A percentile compares a stretch with the other conserved stretches of the same genome.
These are phyloP conservation scores for Barnettozyma botsteinii DNA, from an alignment of 805 yeast genomes.

Conservation along the genomic window DNA sequence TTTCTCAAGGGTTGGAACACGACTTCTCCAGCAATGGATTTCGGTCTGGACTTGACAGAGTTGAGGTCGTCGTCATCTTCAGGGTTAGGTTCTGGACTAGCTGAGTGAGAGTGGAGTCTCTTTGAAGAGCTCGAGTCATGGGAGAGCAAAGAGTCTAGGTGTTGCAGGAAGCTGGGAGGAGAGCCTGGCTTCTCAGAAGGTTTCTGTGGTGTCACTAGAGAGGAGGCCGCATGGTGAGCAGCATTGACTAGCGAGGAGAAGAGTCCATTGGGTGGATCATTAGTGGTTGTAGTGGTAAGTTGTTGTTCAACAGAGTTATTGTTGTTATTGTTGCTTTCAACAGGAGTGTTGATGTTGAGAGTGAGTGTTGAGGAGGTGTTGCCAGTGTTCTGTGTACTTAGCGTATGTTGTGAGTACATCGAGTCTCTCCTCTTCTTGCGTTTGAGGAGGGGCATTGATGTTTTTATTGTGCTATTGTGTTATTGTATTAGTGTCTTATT, in stretches of 20 bases:
- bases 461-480: no score
- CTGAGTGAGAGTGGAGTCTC: neutral
- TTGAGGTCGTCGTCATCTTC: constrained; percentile 5
- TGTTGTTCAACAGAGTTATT: constrained; percentile 7
- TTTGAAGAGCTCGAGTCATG: neutral
- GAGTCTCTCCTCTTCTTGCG: neutral
- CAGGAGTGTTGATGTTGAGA: neutral
- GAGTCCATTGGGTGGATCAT: constrained; percentile 32
- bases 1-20: constrained; percentile 39
- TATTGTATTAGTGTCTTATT: no score
- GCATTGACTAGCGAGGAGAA: constrained; percentile 38
- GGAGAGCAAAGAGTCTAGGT: constrained; percentile 30
- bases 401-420: no score
- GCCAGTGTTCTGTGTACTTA: neutral
- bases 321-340: neutral
- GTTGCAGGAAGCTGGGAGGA: constrained; percentile 19
- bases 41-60: constrained; percentile 4
- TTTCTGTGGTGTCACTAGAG: constrained; percentile 1
- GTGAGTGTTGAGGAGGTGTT: neutral
- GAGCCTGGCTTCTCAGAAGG: neutral
- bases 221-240: constrained; percentile 32
- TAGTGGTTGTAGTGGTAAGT: constrained; percentile 9
- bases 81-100: constrained; percentile 4
- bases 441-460: neutral
- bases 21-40: constrained; percentile 25